Evolutionary conservation across 148 eudicot species (phyloP), one percentile per base, ranked within the genome.

Genomic region (Vaccinium myrtillus): DNA sequence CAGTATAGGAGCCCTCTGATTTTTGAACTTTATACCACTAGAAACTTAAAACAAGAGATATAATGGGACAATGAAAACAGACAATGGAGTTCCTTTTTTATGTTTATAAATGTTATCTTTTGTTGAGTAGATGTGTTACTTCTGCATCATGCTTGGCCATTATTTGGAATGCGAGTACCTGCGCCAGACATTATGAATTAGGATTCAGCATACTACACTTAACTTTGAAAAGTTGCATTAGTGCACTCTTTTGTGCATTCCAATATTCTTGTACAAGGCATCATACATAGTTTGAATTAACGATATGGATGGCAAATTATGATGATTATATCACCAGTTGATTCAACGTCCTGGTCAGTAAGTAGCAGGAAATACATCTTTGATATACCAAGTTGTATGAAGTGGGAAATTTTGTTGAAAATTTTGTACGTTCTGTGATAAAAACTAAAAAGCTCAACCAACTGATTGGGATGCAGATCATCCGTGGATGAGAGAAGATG

Each of bases 401-500:
- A 53, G 63, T 14, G 46, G 81, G 43, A 53, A 54, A 53, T 54
- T 3, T 3, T 27, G 43, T 54, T 18, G 21, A 18, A 78, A 54
- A 4, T 3, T 51, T 27, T 56, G 32, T 78, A 19, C 61, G 27
- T 53, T 53, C 46, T 78, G 61, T 78, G 9, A 54, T 78, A 51
- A 54, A 32, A 78, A 78, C 56, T 78, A 30, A 53, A 78, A 78
- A 70, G 49, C 19, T 84, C 19, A 51, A 80, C 59, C 59, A 51
- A 70, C 32, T 87, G 53, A 87, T 83, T 85, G 43, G 74, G 76
- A 84, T 87, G 87, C 91, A 96, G 99, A 92, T 85, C 99, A 96
- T 92, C 97, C 97, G 81, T 96, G 99, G 99, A 93, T 94, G 93
- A 93, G 90, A 90, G 99, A 91, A 87, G 98, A 94, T 83, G 99